Base-by-base conservation (phyloP, 2,329 filamentous ascomycete species). In the Pseudogymnoascus sp. region DNA sequence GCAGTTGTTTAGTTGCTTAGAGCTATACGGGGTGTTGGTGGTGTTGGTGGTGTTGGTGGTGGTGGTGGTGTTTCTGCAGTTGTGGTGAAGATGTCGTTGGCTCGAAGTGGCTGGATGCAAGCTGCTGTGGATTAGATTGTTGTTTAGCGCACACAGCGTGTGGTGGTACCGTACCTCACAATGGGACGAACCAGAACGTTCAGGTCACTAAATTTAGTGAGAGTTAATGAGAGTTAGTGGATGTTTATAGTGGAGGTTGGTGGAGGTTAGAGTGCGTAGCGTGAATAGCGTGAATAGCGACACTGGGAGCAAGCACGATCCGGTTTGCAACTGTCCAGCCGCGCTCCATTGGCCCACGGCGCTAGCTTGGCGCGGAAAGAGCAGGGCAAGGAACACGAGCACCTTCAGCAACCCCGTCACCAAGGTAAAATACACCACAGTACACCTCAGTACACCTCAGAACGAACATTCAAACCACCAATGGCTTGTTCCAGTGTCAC, bases 331-430 rank as follows among this genome's bases (percentile, higher is more conserved):
- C 31, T 25, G 45, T 31, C 25, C 11, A 52, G 45, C 23, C 45
- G 45, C 45, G 45, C 14, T 52, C n/a, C 23, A 52, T 52, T 52
- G 45, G 45, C 25, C 45, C 14, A 16, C 45, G n/a, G 25, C 25
- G 45, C 45, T 31, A 52, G 45, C 45, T 52, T 52, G 45, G 45
- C 45, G 45, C 25, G 45, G 45, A 31, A 31, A 16, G 45, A 52
- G 25, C 25, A 52, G 45, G 45, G 25, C 14, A 52, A 52, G 25
- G 45, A 52, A 52, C 45, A 16, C 45, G 45, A 52, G 45, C 45
- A 28, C 14, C 41, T 18, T 6, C 4, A 52, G 45, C 45, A 28
- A 14, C 41, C 40, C 12, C 4, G 16, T 6, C 41, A 25, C n/a
- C 41, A 45, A 18, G 3, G 5, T 21, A 23, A 23, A 12, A 8